Evolutionary conservation across 805 yeast genomes (phyloP).

Genomic region (Zygosaccharomyces rouxii): DNA sequence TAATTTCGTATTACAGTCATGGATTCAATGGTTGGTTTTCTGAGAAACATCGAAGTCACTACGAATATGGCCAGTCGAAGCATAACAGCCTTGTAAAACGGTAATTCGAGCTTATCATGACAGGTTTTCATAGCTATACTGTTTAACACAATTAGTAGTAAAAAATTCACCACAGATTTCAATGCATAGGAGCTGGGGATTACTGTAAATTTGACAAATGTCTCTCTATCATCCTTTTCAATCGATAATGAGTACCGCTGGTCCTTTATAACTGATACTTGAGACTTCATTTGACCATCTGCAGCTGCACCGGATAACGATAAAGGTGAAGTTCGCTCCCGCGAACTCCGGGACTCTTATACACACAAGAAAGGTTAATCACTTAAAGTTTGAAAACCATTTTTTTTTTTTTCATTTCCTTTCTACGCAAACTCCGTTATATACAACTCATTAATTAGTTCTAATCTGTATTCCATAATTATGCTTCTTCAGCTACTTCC

Average conservation of each 20-base stretch:
- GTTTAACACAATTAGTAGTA: constrained; percentile 2
- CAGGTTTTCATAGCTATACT: not conserved
- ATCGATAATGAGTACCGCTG: constrained; percentile 8
- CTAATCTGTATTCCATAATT: not conserved
- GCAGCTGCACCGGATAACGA: not conserved
- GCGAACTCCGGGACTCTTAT: not conserved
- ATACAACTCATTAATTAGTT: not conserved
- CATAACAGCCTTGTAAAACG: not conserved
- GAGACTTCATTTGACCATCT: constrained; percentile 1
- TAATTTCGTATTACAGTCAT: constrained; percentile 22
- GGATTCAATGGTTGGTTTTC: constrained; percentile 24
- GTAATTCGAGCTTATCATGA: not conserved
- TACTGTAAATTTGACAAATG: constrained; percentile 14
- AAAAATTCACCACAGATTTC: constrained; percentile 3
- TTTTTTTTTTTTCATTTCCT: not conserved
- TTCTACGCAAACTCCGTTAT: constrained; percentile 1
- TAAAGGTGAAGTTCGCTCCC: not conserved
- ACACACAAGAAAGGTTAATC: not conserved
- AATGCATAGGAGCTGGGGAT: constrained; percentile 10
- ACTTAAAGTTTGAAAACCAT: not conserved
- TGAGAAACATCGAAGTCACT: constrained; percentile 6
- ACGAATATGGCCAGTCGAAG: not conserved
- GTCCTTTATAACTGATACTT: not conserved
- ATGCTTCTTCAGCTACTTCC: constrained; percentile 17
- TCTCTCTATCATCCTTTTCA: constrained; percentile 7